Evolutionary conservation across 2,329 filamentous ascomycete species (phyloP).

Genomic region (Neonectria magnoliae): DNA sequence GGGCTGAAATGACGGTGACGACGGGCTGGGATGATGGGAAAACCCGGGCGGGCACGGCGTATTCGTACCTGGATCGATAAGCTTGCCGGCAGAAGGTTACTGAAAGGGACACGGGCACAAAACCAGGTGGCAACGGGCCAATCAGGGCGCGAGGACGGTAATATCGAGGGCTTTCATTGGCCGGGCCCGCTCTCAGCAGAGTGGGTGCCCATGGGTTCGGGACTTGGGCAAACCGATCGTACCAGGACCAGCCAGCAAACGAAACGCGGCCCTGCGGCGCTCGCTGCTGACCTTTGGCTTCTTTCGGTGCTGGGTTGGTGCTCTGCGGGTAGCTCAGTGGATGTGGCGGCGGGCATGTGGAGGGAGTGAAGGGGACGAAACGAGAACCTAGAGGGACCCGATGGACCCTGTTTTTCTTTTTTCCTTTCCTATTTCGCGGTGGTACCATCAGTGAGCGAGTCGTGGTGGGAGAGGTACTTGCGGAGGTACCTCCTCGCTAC

Average conservation of each 20-base stretch:
- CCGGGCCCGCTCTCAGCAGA: neutral
- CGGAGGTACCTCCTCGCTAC: neutral
- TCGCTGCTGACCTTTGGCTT: constrained; percentile 3
- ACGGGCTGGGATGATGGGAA: constrained; percentile 19
- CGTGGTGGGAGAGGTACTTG: neutral
- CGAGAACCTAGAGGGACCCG: neutral
- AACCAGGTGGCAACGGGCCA: constrained; percentile 26
- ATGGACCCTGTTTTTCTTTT: constrained; percentile 1
- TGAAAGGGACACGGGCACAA: constrained; percentile 5
- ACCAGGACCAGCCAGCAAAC: constrained; percentile 12
- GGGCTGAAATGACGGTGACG: constrained; percentile 13
- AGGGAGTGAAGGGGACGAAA: neutral
- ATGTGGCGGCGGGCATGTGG: constrained; percentile 1
- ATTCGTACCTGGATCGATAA: constrained; percentile 35
- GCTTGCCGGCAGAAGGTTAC: constrained; percentile 19
- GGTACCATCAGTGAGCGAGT: constrained; percentile 4
- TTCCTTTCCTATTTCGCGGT: neutral
- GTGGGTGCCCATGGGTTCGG: constrained; percentile 30
- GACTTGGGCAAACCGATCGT: constrained; percentile 41
- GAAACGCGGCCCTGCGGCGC: constrained; percentile 3
- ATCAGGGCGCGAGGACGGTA: constrained; percentile 42
- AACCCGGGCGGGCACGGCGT: constrained; percentile 37
- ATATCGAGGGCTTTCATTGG: constrained; percentile 45
- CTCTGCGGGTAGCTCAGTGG: neutral
- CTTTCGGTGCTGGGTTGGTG: constrained; percentile 5